Conservation (phyloP, 2,329 filamentous ascomycete species). For the Fusarium keratoplasticum region DNA sequence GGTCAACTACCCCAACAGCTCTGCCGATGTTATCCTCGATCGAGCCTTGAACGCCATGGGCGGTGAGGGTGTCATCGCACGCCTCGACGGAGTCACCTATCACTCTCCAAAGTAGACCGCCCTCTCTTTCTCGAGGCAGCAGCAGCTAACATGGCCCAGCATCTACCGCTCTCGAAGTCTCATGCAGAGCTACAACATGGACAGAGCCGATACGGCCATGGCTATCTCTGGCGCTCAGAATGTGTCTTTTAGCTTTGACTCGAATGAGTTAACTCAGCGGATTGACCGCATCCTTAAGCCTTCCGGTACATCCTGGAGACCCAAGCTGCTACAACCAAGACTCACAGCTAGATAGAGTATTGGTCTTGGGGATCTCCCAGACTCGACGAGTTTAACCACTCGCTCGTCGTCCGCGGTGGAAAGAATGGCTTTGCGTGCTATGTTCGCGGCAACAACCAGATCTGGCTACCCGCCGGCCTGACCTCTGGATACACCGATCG, state of each 20-base stretch:
- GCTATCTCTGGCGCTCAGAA: slow-evolving; percentile 23
- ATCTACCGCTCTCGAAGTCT: slow-evolving; percentile 22
- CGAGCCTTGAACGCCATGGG: slow-evolving; percentile 11
- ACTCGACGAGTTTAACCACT: slow-evolving; percentile 14
- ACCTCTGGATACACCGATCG: slow-evolving; percentile 23
- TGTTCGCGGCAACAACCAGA: slow-evolving; percentile 22
- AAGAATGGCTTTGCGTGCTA: slow-evolving; percentile 21
- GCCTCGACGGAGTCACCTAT: slow-evolving; percentile 12
- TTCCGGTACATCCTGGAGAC: neutral
- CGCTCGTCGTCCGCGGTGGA: slow-evolving; percentile 12
- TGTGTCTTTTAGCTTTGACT: slow-evolving; percentile 14
- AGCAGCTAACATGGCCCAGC: neutral
- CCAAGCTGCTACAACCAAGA: fast-evolving
- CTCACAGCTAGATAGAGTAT: neutral
- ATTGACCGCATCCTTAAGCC: slow-evolving; percentile 23
- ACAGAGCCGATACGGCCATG: slow-evolving; percentile 6
- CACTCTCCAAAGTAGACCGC: slow-evolving; percentile 9
- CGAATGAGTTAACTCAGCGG: neutral
- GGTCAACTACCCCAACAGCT: neutral
- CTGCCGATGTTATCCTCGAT: neutral
- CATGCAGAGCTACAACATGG: slow-evolving; percentile 31
- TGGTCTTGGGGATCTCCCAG: slow-evolving; percentile 26
- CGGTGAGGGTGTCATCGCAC: neutral
- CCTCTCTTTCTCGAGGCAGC: too few relatives aligned
- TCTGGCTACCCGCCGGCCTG: neutral